Evolutionary conservation across 192 early-diverging fungal species (phyloP).

Genomic region (Chytriomyces sp.): DNA sequence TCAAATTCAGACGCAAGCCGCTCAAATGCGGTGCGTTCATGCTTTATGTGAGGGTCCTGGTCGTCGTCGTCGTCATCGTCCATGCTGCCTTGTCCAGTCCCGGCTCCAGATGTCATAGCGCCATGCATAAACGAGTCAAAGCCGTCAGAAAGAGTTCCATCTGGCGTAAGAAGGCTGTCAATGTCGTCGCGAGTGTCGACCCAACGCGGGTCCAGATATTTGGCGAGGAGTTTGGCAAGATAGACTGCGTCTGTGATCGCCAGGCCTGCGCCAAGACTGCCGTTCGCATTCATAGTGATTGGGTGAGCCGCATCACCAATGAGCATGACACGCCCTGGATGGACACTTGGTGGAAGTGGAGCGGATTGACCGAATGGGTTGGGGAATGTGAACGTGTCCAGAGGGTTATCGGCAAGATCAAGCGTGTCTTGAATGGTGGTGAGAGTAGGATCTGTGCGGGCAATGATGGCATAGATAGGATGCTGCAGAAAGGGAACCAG

Average conservation of each 20-base stretch:
- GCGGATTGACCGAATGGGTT: conserved; percentile 13
- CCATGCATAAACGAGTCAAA: conserved; percentile 9
- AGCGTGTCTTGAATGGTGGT: conserved; percentile 42
- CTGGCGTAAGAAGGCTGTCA: neutral
- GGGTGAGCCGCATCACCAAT: conserved; percentile 63
- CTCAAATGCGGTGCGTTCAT: conserved; percentile 35
- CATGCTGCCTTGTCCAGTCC: neutral
- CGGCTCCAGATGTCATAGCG: neutral
- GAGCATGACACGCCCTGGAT: conserved; percentile 58
- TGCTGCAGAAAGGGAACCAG: conserved; percentile 33
- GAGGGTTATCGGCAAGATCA: conserved; percentile 47
- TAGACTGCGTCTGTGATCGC: conserved; percentile 52
- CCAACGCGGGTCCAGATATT: conserved; percentile 38
- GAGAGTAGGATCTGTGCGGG: conserved; percentile 45
- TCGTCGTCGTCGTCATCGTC: conserved; percentile 18
- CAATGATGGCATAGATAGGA: conserved; percentile 48
- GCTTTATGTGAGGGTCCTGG: conserved; percentile 9
- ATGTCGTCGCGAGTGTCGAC: conserved; percentile 4
- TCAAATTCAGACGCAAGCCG: conserved; percentile 45
- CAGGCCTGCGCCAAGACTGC: conserved; percentile 49
- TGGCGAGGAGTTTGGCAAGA: conserved; percentile 55
- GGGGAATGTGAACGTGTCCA: conserved; percentile 46
- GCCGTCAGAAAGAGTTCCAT: neutral
- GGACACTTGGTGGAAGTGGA: conserved; percentile 44
- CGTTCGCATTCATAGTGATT: conserved; percentile 53